Base-by-base conservation (phyloP, 768 basidiomycete genomes). In the Lanmaoa pseudosensibilis region DNA sequence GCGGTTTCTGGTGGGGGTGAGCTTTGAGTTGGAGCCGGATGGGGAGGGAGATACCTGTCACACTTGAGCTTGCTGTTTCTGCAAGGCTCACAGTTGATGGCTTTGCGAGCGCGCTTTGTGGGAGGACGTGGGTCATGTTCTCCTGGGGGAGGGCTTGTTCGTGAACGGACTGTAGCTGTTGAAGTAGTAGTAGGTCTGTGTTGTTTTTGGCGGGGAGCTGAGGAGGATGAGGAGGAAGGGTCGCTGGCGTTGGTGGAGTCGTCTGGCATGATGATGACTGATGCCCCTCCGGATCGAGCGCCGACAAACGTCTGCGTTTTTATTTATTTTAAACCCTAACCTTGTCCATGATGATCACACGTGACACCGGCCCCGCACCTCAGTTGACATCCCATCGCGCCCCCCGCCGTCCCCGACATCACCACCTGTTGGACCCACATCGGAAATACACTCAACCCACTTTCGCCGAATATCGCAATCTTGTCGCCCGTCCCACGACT, bases 61-160 rank as follows among this genome's bases (percentile, higher is more conserved):
- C 91, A 93, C 74, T 93, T 92, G 64, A 92, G 83, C 74, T 92
- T 91, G 78, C 86, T 89, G 64, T 85, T 87, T 67, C 91, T 80
- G 75, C 91, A 93, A 3, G 91, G 91, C 64, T 91, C 90, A 67
- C 91, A 93, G 74, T 93, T 93, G 63, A 93, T 91, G 18, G 91
- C 90, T 68, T 92, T 92, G 56, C 91, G 79, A 0, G 91, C 87
- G 45, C 91, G 85, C 73, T 92, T 93, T 23, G 89, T 84, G 3
- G 89, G 88, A 0, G 86, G 86, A 0, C 84, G 78, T 25, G 80
- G 78, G 66, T 87, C 85, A 44, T 78, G 79, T 21, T 84, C 83
- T 36, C 73, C 75, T 15, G 83, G 83, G 1, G 83, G 80, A 0
- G 70, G 70, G 32, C 65, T 67, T 0, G 80, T 76, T 53, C 84